phyloP scores from a whole-genome alignment of 129 eudicot species.

The Arctium lappa region DNA sequence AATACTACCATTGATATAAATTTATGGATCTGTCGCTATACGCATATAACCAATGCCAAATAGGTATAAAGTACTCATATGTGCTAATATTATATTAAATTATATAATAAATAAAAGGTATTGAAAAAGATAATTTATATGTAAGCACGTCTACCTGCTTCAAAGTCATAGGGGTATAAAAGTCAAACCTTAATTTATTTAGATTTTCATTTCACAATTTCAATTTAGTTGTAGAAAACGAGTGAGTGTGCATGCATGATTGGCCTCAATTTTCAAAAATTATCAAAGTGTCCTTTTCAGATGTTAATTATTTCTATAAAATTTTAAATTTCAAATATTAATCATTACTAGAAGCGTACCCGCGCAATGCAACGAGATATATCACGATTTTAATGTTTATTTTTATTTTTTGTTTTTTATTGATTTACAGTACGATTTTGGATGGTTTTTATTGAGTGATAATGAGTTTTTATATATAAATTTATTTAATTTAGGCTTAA shows the following conservation, averaged over 20 bases:
- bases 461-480: too few species aligned
- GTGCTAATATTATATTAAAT: background rate
- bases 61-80: too few species aligned
- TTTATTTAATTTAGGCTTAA: too few species aligned
- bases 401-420: too few species aligned
- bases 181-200: slow-evolving; percentile 7
- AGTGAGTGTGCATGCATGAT: slow-evolving; percentile 27
- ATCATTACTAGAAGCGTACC: too few species aligned
- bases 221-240: slow-evolving; percentile 12
- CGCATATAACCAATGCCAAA: too few species aligned
- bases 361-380: too few species aligned
- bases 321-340: background rate
- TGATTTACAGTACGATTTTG: too few species aligned
- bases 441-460: too few species aligned
- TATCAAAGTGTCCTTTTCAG: slow-evolving; percentile 12
- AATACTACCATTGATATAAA: too few species aligned
- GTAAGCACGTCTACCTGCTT: slow-evolving; percentile 29
- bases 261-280: slow-evolving; percentile 16
- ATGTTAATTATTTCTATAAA: background rate
- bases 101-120: background rate
- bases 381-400: too few species aligned
- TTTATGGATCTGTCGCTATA: too few species aligned
- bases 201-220: background rate
- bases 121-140: background rate
- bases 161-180: slow-evolving; percentile 17